Evolutionary conservation across 2,329 filamentous ascomycete genomes (phyloP).

Genomic region (Periconia sp.): DNA sequence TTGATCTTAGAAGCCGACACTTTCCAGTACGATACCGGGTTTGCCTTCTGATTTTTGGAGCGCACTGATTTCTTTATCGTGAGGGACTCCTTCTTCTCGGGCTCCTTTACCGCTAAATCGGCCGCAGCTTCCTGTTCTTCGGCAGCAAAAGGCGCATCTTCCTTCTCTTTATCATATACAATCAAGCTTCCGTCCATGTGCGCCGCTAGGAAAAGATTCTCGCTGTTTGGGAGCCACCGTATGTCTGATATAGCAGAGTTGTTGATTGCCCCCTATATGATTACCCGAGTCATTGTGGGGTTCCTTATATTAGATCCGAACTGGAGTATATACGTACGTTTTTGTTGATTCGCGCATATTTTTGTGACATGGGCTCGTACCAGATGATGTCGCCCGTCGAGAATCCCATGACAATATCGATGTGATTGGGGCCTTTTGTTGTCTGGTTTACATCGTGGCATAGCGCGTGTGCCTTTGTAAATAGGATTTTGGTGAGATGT

Average conservation of each 20-base stretch:
- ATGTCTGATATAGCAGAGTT: constrained; percentile 83
- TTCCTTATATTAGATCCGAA: not conserved
- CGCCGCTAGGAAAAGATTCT: constrained; percentile 87
- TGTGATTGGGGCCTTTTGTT: constrained; percentile 76
- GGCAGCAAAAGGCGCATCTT: constrained; percentile 76
- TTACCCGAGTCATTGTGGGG: constrained; percentile 6
- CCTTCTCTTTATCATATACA: constrained; percentile 97
- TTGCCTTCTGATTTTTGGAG: constrained; percentile 89
- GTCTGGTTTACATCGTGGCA: constrained; percentile 89
- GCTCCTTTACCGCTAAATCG: constrained; percentile 32
- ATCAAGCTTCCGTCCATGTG: constrained; percentile 90
- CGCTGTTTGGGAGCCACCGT: constrained; percentile 90
- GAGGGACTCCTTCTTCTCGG: constrained; percentile 51
- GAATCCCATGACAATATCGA: constrained; percentile 94
- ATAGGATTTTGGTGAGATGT: constrained; percentile 91
- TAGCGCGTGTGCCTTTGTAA: constrained; percentile 92
- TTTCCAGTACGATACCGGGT: constrained; percentile 92
- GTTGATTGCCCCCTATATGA: constrained; percentile 75
- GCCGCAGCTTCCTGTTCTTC: constrained; percentile 55
- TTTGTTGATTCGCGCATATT: constrained; percentile 94
- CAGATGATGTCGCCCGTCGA: constrained; percentile 97
- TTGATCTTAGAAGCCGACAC: constrained; percentile 89
- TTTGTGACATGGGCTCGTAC: constrained; percentile 96
- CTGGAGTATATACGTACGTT: constrained; percentile 60
- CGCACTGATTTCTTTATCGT: constrained; percentile 88